Evolutionary conservation across 75 land plant genomes (phyloP).

Genomic region (Chamaecyparis obtusa): DNA sequence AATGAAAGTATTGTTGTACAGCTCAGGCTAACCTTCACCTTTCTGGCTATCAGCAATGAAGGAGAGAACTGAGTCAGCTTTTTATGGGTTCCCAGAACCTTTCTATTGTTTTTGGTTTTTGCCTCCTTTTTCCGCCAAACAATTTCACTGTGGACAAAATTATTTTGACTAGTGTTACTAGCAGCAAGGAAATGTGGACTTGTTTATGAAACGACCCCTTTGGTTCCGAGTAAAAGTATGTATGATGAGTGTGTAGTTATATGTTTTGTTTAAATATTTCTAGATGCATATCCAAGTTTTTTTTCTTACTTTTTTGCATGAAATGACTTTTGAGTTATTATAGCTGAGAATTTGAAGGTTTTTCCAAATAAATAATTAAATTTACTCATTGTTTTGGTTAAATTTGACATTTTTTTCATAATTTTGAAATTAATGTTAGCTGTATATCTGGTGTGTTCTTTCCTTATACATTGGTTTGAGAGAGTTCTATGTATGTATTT

Average conservation of each 20-base stretch:
- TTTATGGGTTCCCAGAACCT: neutral
- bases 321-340: neutral
- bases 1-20: neutral
- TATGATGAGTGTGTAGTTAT: neutral
- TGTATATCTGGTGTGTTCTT: neutral
- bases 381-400: neutral
- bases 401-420: neutral
- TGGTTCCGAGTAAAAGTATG: neutral
- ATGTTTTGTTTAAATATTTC: neutral
- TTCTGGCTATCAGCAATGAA: neutral
- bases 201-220: neutral
- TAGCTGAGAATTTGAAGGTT: neutral
- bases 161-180: neutral
- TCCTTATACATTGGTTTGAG: neutral
- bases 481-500: neutral
- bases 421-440: neutral
- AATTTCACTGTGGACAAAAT: neutral
- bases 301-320: neutral
- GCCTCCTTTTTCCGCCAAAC: neutral
- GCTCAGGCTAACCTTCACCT: neutral
- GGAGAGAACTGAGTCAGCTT: neutral
- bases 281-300: neutral
- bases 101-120: neutral
- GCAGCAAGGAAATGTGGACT: neutral
- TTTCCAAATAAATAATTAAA: neutral